phyloP scores from a whole-genome alignment of 345 rosid genomes.

The Viola odorata region DNA sequence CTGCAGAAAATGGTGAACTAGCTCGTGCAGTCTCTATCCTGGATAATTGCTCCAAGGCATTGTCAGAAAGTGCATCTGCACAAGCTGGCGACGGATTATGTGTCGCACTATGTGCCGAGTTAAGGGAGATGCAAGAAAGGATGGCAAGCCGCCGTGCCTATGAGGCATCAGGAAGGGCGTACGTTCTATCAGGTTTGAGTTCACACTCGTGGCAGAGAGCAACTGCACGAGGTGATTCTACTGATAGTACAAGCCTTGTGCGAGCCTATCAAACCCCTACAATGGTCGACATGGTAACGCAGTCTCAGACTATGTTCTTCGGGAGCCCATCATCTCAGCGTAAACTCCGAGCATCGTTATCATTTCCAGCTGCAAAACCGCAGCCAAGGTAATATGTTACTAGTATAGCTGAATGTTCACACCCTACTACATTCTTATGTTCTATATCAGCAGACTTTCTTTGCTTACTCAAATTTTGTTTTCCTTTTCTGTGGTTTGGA shows the following conservation, averaged over 20 bases:
- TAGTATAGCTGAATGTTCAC: conserved; percentile 9
- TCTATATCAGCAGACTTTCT: conserved; percentile 19
- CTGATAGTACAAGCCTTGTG: conserved; percentile 62
- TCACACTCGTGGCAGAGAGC: conserved; percentile 99
- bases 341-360: conserved; percentile 56
- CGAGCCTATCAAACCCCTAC: conserved; percentile 88
- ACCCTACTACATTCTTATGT: conserved; percentile 22
- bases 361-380: conserved; percentile 58
- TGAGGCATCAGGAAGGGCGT: conserved; percentile 86
- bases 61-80: conserved; percentile 58
- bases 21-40: conserved; percentile 54
- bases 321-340: conserved; percentile 51
- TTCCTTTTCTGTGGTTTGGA: conserved; percentile 17
- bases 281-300: conserved; percentile 83
- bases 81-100: conserved; percentile 65
- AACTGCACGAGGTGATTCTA: conserved; percentile 89
- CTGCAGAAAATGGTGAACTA: conserved; percentile 79
- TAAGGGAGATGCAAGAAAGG: conserved; percentile 92
- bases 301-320: conserved; percentile 58
- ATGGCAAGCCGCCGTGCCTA: conserved; percentile 84
- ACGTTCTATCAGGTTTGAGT: conserved; percentile 88
- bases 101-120: conserved; percentile 67
- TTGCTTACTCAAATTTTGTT: conserved; percentile 11
- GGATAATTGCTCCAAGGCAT: conserved; percentile 46
- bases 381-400: conserved; percentile 44